Base-by-base conservation (phyloP, 1,284 basidiomycete species). In the Cutaneotrichosporon dermatis region DNA sequence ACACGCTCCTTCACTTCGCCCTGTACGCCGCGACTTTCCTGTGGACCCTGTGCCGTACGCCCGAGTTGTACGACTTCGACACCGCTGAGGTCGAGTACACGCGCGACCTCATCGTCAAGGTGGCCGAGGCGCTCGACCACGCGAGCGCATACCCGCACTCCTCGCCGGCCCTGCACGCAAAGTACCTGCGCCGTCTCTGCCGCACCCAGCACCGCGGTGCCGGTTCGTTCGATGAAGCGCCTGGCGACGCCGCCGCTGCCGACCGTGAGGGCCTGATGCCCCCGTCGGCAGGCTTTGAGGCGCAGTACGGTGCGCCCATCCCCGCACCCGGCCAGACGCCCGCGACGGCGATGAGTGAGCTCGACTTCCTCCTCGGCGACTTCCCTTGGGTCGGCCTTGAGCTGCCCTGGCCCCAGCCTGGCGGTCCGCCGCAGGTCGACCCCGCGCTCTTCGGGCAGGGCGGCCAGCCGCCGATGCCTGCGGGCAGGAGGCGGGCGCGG, bases 1-100 rank as follows among this genome's bases (percentile, higher is more conserved):
- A 74, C 52, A 74, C 72, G 5, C 59, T 74, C 39, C 60, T 74
- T 15, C 72, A 74, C 60, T 74, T 74, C 50, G 66, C 72, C 36
- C 64, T 74, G 34, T 74, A 74, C 57, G 72, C 72, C 4, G 69
- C 67, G 0, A 72, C 69, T 10, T 66, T 74, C 51, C 60, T 74
- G 12, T 72, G 67, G 53, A 66, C 65, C 10, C 59, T 69, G 2
- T 65, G 61, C 40, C 66, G 64, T 12, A 59, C 63, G 6, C 66
- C 67, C 39, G 63, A 70, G 58, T 62, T 67, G 51, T 69, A 70
- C 64, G 58, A 71, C 60, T 66, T 72, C 56, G 64, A 69, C 46
- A 33, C 58, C 15, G 51, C 56, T 50, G 72, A 73, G 54, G 63
- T 72, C 41, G 67, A 69, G n/a, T 67, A 71, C 48, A 71, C 66